A percentile compares a stretch with the other conserved stretches of the same genome.
phyloP scores from a whole-genome alignment of 192 early-diverging fungal species.

The Coemansia sp. region DNA sequence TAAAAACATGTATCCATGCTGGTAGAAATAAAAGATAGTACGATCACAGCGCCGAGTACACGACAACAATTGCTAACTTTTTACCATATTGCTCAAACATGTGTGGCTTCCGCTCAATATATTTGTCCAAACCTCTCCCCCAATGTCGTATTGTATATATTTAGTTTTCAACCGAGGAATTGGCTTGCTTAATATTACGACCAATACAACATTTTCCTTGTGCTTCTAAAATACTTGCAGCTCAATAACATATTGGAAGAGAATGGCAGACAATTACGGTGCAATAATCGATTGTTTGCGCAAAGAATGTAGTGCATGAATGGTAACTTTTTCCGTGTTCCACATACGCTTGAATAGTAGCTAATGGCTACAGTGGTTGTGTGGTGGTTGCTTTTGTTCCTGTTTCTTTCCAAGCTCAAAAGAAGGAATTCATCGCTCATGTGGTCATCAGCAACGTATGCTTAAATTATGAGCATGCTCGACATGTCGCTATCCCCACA shows the following conservation, averaged over 20 bases:
- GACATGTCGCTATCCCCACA: neutral
- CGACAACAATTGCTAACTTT: neutral
- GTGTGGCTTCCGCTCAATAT: neutral
- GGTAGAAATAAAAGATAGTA: neutral
- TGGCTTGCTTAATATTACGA: neutral
- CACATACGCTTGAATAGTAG: neutral
- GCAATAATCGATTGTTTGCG: neutral
- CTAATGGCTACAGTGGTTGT: neutral
- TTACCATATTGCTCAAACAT: neutral
- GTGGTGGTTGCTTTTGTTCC: neutral
- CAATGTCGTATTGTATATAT: neutral
- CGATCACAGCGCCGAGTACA: neutral
- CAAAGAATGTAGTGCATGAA: neutral
- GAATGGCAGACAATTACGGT: neutral
- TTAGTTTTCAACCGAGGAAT: neutral
- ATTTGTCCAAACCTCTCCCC: neutral
- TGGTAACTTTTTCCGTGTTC: neutral
- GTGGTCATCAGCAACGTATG: conserved; percentile 4
- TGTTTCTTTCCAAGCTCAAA: neutral
- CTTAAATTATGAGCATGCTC: conserved; percentile 3
- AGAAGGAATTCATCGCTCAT: conserved; percentile 5
- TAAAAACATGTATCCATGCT: neutral
- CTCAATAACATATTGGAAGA: neutral
- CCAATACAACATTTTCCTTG: neutral
- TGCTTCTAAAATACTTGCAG: neutral